A percentile compares a stretch with the other conserved stretches of the same genome.
phyloP scores from a whole-genome alignment of 495 filamentous ascomycete species.

The Aspergillus coremiiformis region DNA sequence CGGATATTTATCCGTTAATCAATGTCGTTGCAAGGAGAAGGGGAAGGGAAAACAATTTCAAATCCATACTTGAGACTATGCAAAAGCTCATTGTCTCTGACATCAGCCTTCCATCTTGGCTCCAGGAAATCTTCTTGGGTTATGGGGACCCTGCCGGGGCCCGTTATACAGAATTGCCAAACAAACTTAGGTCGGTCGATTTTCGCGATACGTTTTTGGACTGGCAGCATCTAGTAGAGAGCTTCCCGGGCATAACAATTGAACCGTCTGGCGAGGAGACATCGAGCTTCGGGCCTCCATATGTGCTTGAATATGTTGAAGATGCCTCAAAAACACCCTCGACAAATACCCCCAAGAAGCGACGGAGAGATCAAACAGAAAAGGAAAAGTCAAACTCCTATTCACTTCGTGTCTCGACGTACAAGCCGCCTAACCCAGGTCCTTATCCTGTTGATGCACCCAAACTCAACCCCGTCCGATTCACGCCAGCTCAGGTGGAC shows the following conservation, averaged over 20 bases:
- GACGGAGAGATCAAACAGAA: constrained; percentile 65
- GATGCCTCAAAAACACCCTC: constrained; percentile 34
- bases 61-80: constrained; percentile 85
- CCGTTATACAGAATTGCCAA: constrained; percentile 74
- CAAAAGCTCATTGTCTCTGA: constrained; percentile 78
- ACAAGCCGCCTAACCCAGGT: constrained; percentile 82
- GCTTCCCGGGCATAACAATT: constrained; percentile 74
- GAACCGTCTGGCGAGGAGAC: constrained; percentile 64
- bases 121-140: constrained; percentile 94
- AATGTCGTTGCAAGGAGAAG: constrained; percentile 82
- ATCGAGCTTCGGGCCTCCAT: constrained; percentile 78
- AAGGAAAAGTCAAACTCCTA: constrained; percentile 52
- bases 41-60: constrained; percentile 95
- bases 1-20: constrained; percentile 74
- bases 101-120: constrained; percentile 79
- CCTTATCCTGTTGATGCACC: constrained; percentile 87
- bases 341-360: constrained; percentile 68
- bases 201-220: constrained; percentile 91
- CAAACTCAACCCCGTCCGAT: constrained; percentile 74
- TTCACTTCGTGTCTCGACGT: constrained; percentile 76
- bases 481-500: constrained; percentile 85
- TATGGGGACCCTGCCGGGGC: constrained; percentile 89
- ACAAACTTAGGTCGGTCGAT: constrained; percentile 69
- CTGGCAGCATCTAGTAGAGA: constrained; percentile 89
- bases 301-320: constrained; percentile 62